Evolutionary conservation across 345 rosid genomes (phyloP).

Genomic region (Trapa incisa): DNA sequence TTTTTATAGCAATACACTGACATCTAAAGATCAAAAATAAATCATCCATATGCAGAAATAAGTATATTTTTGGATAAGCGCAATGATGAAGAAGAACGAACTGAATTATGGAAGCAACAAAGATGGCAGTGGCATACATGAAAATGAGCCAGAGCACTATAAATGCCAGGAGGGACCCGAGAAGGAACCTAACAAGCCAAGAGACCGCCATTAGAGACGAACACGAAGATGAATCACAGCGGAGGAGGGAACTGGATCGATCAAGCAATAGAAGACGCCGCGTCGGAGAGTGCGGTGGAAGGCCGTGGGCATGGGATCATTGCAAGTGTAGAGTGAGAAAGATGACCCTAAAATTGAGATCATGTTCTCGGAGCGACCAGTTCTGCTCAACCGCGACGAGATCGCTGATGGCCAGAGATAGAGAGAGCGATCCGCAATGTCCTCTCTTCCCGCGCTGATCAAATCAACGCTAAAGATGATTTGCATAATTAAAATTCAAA

Average conservation of each 20-base stretch:
- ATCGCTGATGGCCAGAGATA: not conserved
- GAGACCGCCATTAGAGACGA: conserved; percentile 50
- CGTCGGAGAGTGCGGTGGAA: not conserved
- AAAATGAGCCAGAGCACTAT: conserved; percentile 74
- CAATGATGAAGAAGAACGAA: not conserved
- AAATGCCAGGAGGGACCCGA: conserved; percentile 69
- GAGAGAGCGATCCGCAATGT: conserved; percentile 4
- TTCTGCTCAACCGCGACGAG: conserved; percentile 1
- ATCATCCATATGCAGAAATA: not conserved
- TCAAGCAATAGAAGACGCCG: not conserved
- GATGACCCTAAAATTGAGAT: conserved; percentile 2
- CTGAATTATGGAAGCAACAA: not conserved
- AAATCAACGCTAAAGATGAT: not conserved
- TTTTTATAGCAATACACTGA: no score
- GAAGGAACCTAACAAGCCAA: conserved; percentile 86
- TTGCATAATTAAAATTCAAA: no score
- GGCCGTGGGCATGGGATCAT: conserved; percentile 1
- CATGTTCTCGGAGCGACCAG: not conserved
- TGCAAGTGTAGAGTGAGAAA: not conserved
- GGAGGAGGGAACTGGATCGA: not conserved
- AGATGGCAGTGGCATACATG: conserved; percentile 44
- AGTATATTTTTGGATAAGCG: not conserved
- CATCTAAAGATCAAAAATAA: no score
- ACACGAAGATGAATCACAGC: not conserved
- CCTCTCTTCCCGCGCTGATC: not conserved